Base-by-base conservation (phyloP, 2,329 filamentous ascomycete species). In the Trichoderma afroharzianum region DNA sequence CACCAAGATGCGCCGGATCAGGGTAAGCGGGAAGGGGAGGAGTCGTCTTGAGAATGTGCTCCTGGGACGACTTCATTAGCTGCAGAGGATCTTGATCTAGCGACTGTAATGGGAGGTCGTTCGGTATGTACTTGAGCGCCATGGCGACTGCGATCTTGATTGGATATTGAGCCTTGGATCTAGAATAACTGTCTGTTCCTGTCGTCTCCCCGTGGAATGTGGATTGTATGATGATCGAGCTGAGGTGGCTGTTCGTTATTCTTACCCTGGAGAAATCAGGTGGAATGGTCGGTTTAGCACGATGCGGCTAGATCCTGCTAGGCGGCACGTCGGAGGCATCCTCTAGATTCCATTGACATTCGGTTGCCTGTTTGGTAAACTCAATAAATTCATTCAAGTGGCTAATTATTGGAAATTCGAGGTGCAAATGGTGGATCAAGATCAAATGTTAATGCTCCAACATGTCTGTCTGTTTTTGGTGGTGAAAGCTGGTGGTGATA, bases 21-120 rank as follows among this genome's bases (percentile, higher is more conserved):
- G 11, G 57, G 69, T 85, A 84, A 3, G 75, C 72, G 15, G 77
- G 73, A 24, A 78, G 78, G 0, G 83, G 83, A 2, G 82, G 82
- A 78, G 79, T 59, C 75, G 77, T 64, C 75, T 59, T 73, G 61
- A 85, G 73, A 50, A 84, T 78, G 26, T 81, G 77, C 36, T 82
- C 79, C 24, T 85, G 76, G 2, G 81, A 78, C 24, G 77, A 76
- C 21, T 71, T 74, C 55, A 84, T 77, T 21, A 82, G 76, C 26
- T 74, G 72, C 3, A 73, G 72, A 0, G 79, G 77, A 18, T 80
- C 71, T 2, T 75, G 75, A 14, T 74, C 72, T 47, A 81, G 63
- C 24, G 73, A 73, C 66, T 80, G 79, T 47, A 77, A 74, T 7
- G 79, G 76, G 26, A 80, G 74, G 66, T 80, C 74, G 63, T 81